Percentiles rank a stretch among this genome's conserved stretches.
Evolutionary conservation across 1,139 yeast genomes (phyloP).

Genomic region (Magnusiomyces paraingens): DNA sequence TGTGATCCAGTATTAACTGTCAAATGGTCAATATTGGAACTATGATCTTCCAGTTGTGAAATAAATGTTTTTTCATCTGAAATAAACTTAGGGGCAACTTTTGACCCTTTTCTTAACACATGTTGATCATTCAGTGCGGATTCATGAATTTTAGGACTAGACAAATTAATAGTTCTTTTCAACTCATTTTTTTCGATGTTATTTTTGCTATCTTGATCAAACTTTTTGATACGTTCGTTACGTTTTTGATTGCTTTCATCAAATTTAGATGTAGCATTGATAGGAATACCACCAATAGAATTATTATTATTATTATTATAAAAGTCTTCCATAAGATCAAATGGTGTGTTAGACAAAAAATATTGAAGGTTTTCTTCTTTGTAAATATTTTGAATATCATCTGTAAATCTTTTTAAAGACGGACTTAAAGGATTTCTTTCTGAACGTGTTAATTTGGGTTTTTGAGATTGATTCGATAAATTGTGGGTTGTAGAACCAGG

Average conservation of each 20-base stretch:
- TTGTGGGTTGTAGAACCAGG: not conserved
- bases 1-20: too few relatives aligned
- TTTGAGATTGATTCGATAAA: not conserved
- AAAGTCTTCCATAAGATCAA: not conserved
- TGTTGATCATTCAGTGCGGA: too few relatives aligned
- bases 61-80: too few relatives aligned
- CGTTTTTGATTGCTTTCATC: not conserved
- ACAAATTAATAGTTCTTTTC: not conserved
- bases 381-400: not conserved
- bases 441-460: conserved; percentile 3
- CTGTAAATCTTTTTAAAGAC: conserved; percentile 2
- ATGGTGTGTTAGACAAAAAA: not conserved
- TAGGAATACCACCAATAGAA: not conserved
- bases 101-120: too few relatives aligned
- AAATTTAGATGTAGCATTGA: not conserved
- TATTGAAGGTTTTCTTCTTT: not conserved
- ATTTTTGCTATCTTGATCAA: conserved; percentile 7
- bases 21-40: too few relatives aligned
- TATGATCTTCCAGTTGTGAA: too few relatives aligned
- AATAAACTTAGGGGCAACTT: too few relatives aligned
- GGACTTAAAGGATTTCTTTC: conserved; percentile 17
- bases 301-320: not conserved
- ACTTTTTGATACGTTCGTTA: not conserved
- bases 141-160: too few relatives aligned
- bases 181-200: conserved; percentile 7